phyloP scores from a whole-genome alignment of 805 yeast species.

The Komagataella pseudopastoris region DNA sequence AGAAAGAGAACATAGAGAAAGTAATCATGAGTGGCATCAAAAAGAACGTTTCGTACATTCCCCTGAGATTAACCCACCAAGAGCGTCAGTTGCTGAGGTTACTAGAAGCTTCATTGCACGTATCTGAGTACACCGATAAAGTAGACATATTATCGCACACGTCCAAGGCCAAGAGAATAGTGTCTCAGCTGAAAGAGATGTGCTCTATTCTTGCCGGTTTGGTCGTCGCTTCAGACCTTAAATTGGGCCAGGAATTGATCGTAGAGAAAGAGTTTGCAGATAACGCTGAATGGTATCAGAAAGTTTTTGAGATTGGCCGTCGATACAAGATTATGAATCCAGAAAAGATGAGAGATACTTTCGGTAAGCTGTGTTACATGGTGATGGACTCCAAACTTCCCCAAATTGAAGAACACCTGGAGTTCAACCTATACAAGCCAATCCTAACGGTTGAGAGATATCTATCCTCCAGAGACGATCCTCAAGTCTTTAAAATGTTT shows the following conservation, averaged over 20 bases:
- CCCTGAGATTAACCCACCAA: constrained; percentile 51
- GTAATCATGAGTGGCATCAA: constrained; percentile 23
- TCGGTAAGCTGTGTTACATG: constrained; percentile 73
- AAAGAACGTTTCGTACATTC: constrained; percentile 40
- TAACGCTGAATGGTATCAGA: constrained; percentile 62
- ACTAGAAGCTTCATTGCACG: constrained; percentile 65
- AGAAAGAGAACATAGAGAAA: constrained; percentile 6
- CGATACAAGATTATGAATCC: constrained; percentile 80
- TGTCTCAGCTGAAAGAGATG: constrained; percentile 58
- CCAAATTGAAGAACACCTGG: constrained; percentile 57
- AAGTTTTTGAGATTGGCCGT: constrained; percentile 64
- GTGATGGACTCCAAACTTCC: constrained; percentile 74
- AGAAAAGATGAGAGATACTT: constrained; percentile 64
- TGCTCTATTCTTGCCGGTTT: constrained; percentile 71
- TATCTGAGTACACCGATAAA: constrained; percentile 68
- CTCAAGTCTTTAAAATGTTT: constrained; percentile 27
- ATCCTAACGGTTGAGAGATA: constrained; percentile 44
- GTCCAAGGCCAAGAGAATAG: constrained; percentile 59
- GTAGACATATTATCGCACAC: constrained; percentile 58
- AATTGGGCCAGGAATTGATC: constrained; percentile 50
- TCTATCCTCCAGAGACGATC: constrained; percentile 24
- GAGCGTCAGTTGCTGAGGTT: constrained; percentile 58
- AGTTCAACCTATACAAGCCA: constrained; percentile 64
- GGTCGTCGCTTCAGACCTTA: constrained; percentile 66
- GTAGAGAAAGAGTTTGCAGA: constrained; percentile 55